Conservation (phyloP, 2,329 filamentous ascomycete species). For the Beauveria rudraprayagi region DNA sequence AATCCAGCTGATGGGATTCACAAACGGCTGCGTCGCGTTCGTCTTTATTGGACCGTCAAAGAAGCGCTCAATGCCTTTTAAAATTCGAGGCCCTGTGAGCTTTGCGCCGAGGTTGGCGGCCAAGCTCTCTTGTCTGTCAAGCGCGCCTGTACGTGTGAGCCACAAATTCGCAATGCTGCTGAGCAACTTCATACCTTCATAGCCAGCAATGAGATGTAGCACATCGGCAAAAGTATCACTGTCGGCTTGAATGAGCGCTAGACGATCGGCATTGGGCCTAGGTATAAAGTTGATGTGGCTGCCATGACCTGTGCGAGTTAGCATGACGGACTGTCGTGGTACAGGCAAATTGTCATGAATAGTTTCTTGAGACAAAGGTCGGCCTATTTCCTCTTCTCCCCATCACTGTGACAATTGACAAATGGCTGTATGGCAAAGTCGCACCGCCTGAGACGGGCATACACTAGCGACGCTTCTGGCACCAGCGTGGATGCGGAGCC, state of each 20-base stretch:
- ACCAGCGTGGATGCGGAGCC: not conserved
- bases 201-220: conserved; percentile 64
- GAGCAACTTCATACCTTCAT: conserved; percentile 47
- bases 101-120: conserved; percentile 79
- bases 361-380: too few species aligned
- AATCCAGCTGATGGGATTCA: conserved; percentile 65
- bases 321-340: not conserved
- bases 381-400: not conserved
- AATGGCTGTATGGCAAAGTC: not conserved
- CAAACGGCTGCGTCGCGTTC: conserved; percentile 45
- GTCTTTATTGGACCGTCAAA: conserved; percentile 71
- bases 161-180: conserved; percentile 11
- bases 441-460: not conserved
- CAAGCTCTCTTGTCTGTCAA: conserved; percentile 79
- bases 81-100: conserved; percentile 70
- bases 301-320: conserved; percentile 2
- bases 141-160: conserved; percentile 46
- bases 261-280: conserved; percentile 33
- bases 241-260: conserved; percentile 46
- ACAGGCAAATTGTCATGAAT: not conserved
- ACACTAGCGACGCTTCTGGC: not conserved
- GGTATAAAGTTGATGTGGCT: conserved; percentile 47
- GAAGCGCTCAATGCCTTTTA: conserved; percentile 78
- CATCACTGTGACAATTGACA: not conserved
- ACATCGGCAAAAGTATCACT: conserved; percentile 65